phyloP scores from a whole-genome alignment of 208 protist genomes.

The Wallacemonas collosoma region DNA sequence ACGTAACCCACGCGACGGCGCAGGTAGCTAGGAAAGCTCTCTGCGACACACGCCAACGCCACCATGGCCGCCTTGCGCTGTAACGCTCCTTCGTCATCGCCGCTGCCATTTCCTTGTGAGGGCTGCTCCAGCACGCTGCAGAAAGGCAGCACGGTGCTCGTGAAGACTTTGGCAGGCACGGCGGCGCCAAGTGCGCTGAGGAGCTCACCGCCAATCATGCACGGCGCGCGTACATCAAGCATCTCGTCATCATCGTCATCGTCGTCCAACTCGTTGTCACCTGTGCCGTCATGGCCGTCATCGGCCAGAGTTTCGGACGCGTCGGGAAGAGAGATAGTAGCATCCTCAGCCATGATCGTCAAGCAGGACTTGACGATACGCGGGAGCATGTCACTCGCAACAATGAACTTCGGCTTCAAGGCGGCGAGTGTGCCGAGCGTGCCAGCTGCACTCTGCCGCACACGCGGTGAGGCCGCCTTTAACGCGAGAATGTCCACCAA shows the following conservation, averaged over 20 bases:
- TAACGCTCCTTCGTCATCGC: constrained; percentile 24
- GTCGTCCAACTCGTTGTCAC: constrained; percentile 33
- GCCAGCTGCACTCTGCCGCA: constrained; percentile 55
- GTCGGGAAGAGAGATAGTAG: constrained; percentile 61
- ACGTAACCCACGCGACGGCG: constrained; percentile 75
- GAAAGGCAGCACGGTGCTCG: constrained; percentile 57
- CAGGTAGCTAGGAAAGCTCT: constrained; percentile 69
- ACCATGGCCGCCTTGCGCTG: constrained; percentile 78
- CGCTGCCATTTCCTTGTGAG: constrained; percentile 10
- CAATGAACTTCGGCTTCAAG: constrained; percentile 69
- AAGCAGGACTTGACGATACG: constrained; percentile 61
- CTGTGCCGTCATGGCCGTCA: constrained; percentile 32
- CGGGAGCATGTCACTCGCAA: constrained; percentile 46
- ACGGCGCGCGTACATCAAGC: constrained; percentile 63
- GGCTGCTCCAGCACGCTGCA: constrained; percentile 49
- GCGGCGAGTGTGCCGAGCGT: constrained; percentile 55
- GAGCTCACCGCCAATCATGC: constrained; percentile 68
- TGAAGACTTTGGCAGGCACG: constrained; percentile 62
- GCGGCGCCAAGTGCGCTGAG: constrained; percentile 59
- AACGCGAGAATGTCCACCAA: constrained; percentile 47
- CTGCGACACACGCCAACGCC: constrained; percentile 65
- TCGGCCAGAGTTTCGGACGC: constrained; percentile 30
- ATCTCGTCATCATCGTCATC: constrained; percentile 55
- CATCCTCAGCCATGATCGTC: constrained; percentile 75
- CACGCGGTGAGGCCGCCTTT: constrained; percentile 33